These are phyloP conservation scores for Alternaria sp. DNA, from an alignment of 2,329 filamentous ascomycete genomes.

Conservation along the genomic window DNA sequence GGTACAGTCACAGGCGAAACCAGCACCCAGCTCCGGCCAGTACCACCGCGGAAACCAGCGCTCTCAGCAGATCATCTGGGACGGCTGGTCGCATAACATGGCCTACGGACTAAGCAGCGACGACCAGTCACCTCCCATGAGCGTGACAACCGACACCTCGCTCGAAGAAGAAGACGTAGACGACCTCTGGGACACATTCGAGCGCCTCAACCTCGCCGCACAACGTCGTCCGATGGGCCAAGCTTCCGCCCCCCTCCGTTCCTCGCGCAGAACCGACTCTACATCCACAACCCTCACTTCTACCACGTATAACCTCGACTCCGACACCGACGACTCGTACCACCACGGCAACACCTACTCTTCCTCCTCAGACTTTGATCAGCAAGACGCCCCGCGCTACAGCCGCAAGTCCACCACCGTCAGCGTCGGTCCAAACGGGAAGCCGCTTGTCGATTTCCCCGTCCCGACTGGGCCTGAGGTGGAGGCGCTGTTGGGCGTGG, in stretches of 20 bases:
- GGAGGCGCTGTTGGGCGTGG: constrained; percentile 31
- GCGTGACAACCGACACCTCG: constrained; percentile 39
- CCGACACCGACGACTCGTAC: constrained; percentile 23
- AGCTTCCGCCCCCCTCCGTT: constrained; percentile 16
- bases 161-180: constrained; percentile 46
- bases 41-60: constrained; percentile 34
- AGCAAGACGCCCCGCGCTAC: constrained; percentile 9
- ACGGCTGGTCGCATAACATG: constrained; percentile 42
- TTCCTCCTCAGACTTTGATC: constrained; percentile 25
- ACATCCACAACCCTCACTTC: constrained; percentile 19
- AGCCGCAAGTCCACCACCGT: constrained; percentile 27
- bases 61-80: constrained; percentile 39
- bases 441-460: constrained; percentile 44
- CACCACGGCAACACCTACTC: constrained; percentile 19
- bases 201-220: constrained; percentile 23
- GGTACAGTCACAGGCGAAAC: constrained; percentile 35
- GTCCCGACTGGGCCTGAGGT: constrained; percentile 38
- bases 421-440: constrained; percentile 39
- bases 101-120: constrained; percentile 40
- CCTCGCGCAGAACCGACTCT: constrained; percentile 24
- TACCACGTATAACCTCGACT: constrained; percentile 1
- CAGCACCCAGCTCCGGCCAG: constrained; percentile 26
- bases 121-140: constrained; percentile 40
- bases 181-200: constrained; percentile 44
- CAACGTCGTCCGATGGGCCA: constrained; percentile 18